Evolutionary conservation across 73 alveolate species (phyloP).

Genomic region (Paramecium caudatum): DNA sequence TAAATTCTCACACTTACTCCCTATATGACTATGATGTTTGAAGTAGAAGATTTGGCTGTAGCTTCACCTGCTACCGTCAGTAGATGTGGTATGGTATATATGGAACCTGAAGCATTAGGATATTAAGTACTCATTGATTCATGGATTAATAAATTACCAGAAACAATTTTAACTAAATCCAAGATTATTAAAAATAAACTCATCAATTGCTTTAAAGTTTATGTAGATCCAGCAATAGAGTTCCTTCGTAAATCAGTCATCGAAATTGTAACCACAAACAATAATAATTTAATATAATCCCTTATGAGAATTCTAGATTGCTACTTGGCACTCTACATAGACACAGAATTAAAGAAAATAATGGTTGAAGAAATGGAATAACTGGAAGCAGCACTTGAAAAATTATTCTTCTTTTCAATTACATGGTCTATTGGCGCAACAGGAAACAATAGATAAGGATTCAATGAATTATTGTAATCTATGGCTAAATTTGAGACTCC

Average conservation of each 20-base stretch:
- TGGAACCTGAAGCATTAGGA: constrained; percentile 98
- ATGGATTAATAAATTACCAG: constrained; percentile 72
- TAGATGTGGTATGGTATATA: constrained; percentile 99
- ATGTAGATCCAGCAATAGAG: constrained; percentile 82
- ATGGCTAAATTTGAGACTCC: constrained; percentile 80
- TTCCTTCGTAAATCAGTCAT: constrained; percentile 86
- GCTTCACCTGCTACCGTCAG: constrained; percentile 99
- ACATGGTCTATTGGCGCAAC: constrained; percentile 97
- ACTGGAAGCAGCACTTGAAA: constrained; percentile 88
- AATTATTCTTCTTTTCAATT: constrained; percentile 86
- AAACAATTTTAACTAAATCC: constrained; percentile 37
- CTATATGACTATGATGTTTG: constrained; percentile 94
- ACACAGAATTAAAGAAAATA: constrained; percentile 88
- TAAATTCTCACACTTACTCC: constrained; percentile 87
- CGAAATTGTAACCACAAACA: constrained; percentile 93
- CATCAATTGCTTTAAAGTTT: constrained; percentile 78
- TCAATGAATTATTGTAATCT: constrained; percentile 84
- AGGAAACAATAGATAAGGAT: constrained; percentile 89
- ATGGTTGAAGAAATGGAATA: constrained; percentile 91
- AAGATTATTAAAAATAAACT: constrained; percentile 79
- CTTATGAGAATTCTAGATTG: constrained; percentile 93
- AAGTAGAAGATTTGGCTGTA: constrained; percentile 96
- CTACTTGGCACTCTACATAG: constrained; percentile 88
- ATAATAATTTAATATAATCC: constrained; percentile 88
- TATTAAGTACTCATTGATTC: constrained; percentile 72